phyloP scores from a whole-genome alignment of 164 flowering plant genomes.

The Litsea cubeba region DNA sequence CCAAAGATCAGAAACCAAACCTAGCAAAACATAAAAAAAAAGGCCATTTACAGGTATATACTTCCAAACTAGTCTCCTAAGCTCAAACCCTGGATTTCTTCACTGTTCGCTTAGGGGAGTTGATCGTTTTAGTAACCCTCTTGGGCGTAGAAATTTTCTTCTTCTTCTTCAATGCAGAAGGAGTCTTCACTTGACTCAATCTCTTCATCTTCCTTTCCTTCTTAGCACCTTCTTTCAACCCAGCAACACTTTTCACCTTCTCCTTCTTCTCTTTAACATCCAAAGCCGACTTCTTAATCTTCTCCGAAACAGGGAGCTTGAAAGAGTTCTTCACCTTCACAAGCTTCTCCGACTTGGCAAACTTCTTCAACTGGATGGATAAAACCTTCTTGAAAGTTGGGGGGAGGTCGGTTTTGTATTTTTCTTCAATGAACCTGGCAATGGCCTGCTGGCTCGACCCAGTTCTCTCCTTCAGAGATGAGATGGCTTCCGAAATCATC shows the following conservation, averaged over 20 bases:
- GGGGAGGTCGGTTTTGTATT: conserved; percentile 29
- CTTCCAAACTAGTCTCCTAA: background rate
- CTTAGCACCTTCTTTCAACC: background rate
- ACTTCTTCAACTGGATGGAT: conserved; percentile 36
- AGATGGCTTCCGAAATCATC: conserved; percentile 51
- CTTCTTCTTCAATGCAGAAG: conserved; percentile 1
- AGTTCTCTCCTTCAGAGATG: conserved; percentile 36
- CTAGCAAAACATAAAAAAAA: background rate
- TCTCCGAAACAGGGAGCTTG: conserved; percentile 18
- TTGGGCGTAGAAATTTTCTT: background rate
- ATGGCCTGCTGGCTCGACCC: conserved; percentile 53
- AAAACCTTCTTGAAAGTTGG: conserved; percentile 36
- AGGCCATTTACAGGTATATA: background rate
- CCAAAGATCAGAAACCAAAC: background rate
- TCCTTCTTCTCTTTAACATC: background rate
- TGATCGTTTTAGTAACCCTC: background rate
- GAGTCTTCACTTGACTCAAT: conserved; percentile 2
- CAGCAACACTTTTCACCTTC: background rate
- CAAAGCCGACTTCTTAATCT: conserved; percentile 1
- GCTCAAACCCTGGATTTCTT: background rate
- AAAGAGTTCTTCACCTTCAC: conserved; percentile 39
- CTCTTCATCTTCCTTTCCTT: conserved; percentile 1
- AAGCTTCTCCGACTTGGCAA: conserved; percentile 29
- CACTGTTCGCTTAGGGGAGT: background rate
- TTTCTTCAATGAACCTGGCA: conserved; percentile 38